A percentile compares a stretch with the other conserved stretches of the same genome.
These are phyloP conservation scores for Aspergillus arachidicola DNA, from an alignment of 2,329 filamentous ascomycete species.

Conservation along the genomic window DNA sequence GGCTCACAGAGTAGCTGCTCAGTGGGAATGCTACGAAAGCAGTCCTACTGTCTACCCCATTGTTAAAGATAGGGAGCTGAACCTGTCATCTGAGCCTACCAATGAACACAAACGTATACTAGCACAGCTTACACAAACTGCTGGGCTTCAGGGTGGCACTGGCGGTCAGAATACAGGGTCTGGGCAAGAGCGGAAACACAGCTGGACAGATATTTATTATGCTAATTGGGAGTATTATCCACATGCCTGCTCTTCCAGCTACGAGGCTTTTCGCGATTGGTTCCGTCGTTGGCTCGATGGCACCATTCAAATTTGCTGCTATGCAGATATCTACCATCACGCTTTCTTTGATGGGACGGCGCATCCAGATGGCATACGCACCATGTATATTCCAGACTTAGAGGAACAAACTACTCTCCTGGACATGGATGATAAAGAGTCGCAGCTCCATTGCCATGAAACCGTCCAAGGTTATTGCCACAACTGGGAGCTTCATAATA, in stretches of 20 bases:
- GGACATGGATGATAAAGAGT: slow-evolving; percentile 24
- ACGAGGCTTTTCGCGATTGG: slow-evolving; percentile 17
- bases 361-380: slow-evolving; percentile 30
- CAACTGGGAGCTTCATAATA: slow-evolving; percentile 31
- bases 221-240: slow-evolving; percentile 32
- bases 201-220: slow-evolving; percentile 16
- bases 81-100: slow-evolving; percentile 15
- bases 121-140: slow-evolving; percentile 1
- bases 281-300: slow-evolving; percentile 29
- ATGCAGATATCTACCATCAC: slow-evolving; percentile 31
- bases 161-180: background rate
- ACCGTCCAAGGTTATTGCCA: slow-evolving; percentile 34
- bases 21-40: slow-evolving; percentile 18
- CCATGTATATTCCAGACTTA: slow-evolving; percentile 26
- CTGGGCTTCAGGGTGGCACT: background rate
- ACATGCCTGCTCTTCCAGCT: slow-evolving; percentile 13
- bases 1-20: background rate
- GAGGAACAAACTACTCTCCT: slow-evolving; percentile 18
- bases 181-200: slow-evolving; percentile 3
- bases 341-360: slow-evolving; percentile 37
- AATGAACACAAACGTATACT: slow-evolving; percentile 11
- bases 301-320: slow-evolving; percentile 17
- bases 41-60: slow-evolving; percentile 20
- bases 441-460: slow-evolving; percentile 37
- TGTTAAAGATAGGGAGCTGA: slow-evolving; percentile 14